Evolutionary conservation across 2,329 filamentous ascomycete genomes (phyloP).

Genomic region (Monilinia aucupariae): DNA sequence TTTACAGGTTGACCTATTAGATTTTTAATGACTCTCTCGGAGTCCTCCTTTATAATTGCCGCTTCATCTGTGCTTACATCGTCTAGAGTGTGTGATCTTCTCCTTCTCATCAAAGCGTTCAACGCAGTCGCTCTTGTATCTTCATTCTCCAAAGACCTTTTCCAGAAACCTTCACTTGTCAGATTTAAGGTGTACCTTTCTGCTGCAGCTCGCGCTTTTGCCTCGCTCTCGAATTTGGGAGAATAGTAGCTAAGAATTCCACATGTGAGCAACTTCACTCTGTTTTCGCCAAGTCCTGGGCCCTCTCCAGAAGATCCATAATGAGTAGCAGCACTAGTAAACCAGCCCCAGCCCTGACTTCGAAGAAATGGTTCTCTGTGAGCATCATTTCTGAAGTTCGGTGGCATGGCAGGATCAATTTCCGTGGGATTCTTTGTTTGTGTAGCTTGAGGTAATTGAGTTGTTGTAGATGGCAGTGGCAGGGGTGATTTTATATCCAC

Average conservation of each 20-base stretch:
- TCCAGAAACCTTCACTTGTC: slow-evolving; percentile 40
- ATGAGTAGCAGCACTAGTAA: slow-evolving; percentile 41
- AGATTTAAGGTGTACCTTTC: slow-evolving; percentile 41
- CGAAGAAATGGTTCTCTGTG: slow-evolving; percentile 39
- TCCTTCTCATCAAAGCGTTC: slow-evolving; percentile 36
- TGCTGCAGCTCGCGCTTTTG: slow-evolving; percentile 30
- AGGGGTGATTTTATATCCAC: slow-evolving; percentile 33
- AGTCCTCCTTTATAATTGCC: slow-evolving; percentile 34
- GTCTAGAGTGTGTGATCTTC: slow-evolving; percentile 38
- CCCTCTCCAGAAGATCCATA: slow-evolving; percentile 40
- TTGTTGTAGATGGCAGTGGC: slow-evolving; percentile 38
- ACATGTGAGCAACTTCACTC: slow-evolving; percentile 40
- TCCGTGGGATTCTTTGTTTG: slow-evolving; percentile 30
- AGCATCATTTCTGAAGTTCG: slow-evolving; percentile 35
- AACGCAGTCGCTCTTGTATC: slow-evolving; percentile 33
- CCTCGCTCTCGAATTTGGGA: slow-evolving; percentile 35
- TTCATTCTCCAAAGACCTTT: slow-evolving; percentile 22
- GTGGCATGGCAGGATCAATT: slow-evolving; percentile 33
- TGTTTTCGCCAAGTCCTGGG: slow-evolving; percentile 40
- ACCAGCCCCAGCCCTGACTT: slow-evolving; percentile 42
- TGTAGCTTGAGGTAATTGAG: slow-evolving; percentile 36
- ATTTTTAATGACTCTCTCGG: slow-evolving; percentile 33
- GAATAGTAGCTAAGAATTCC: slow-evolving; percentile 45
- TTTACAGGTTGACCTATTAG: slow-evolving; percentile 25
- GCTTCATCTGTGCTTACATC: slow-evolving; percentile 36